A percentile compares a stretch with the other conserved stretches of the same genome.
phyloP scores from a whole-genome alignment of 2,329 filamentous ascomycete genomes.

The Penicillium janthinellum region DNA sequence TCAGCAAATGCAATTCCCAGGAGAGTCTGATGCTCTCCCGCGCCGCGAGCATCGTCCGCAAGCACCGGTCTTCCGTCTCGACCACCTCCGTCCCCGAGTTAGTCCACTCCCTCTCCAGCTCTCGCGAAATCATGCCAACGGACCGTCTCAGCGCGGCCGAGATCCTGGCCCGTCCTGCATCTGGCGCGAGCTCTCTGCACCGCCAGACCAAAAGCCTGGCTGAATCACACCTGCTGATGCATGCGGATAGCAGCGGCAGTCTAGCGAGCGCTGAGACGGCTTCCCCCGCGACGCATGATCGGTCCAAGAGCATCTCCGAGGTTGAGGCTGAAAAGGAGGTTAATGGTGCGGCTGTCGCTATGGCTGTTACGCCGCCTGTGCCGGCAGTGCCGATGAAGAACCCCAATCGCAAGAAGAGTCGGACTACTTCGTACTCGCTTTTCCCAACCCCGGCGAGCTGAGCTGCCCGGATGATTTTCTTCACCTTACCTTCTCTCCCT shows the following conservation, averaged over 20 bases:
- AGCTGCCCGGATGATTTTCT: neutral
- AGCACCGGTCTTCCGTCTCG: constrained; percentile 51
- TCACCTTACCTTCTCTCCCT: constrained; percentile 2
- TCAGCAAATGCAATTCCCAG: constrained; percentile 60
- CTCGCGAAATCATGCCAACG: constrained; percentile 40
- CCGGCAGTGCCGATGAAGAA: constrained; percentile 32
- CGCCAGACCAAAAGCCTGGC: constrained; percentile 43
- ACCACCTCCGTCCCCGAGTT: constrained; percentile 50
- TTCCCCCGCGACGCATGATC: constrained; percentile 35
- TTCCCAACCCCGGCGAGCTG: constrained; percentile 36
- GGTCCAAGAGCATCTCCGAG: constrained; percentile 41
- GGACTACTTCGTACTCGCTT: constrained; percentile 48
- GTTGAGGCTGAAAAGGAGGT: constrained; percentile 23
- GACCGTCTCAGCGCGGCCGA: constrained; percentile 28
- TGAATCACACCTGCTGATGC: constrained; percentile 33
- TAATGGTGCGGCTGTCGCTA: neutral
- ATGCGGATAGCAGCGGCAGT: constrained; percentile 30
- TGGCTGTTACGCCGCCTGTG: constrained; percentile 10
- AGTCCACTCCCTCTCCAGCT: constrained; percentile 44
- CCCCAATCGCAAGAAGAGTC: constrained; percentile 36
- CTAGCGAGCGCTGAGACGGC: constrained; percentile 30
- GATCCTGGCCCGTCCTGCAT: constrained; percentile 25
- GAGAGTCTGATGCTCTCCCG: constrained; percentile 58
- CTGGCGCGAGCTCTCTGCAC: constrained; percentile 34
- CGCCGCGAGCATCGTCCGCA: constrained; percentile 49